Evolutionary conservation across 148 eudicot species (phyloP), one percentile per base, ranked within the genome.

Genomic region (Beta vulgaris): DNA sequence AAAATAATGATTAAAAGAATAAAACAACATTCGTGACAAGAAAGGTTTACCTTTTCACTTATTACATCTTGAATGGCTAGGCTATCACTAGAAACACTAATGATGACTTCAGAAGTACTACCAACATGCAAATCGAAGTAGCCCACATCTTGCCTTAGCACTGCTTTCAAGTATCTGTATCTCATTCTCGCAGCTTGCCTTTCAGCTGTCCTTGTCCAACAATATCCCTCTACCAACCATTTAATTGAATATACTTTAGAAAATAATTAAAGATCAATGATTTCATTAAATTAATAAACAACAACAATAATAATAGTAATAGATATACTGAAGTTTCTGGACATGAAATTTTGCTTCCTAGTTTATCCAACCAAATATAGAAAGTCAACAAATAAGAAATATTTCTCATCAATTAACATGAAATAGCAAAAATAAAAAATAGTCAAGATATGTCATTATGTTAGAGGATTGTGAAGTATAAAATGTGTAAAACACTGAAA

Each of bases 181-280:
- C 97, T 84, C 87, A 91, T 85, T 73, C 81, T 82, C 10, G 93
- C 87, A 40, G 97, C 83, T 81, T 91, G 97, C 55, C 91, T 89
- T 82, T 86, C 97, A 18, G 89, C 90, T 28, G 97, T 87, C 76
- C 93, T 87, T 79, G 97, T 82, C 93, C 93, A 91, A 76, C 96
- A 89, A 82, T 83, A 91, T 48, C 97, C 97, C 88, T 89, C 97
- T 91, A 32, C 8, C 58, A 61, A 71, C 19, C 13, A n/a, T n/a
- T n/a, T n/a, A n/a, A n/a, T n/a, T n/a, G 28, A 2, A 49, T 49
- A 53, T 3, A 19, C 25, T 32, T 31, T 6, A n/a, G 18, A 49
- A 31, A 26, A 63, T 43, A n/a, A 58, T 60, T 57, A 26, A 18
- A 71, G 48, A 35, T 69, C 5, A 6, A 46, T 8, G 4, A 28